Percentiles rank a stretch among this genome's conserved stretches.
phyloP scores from a whole-genome alignment of 164 flowering plant genomes.

The Vitis riparia region DNA sequence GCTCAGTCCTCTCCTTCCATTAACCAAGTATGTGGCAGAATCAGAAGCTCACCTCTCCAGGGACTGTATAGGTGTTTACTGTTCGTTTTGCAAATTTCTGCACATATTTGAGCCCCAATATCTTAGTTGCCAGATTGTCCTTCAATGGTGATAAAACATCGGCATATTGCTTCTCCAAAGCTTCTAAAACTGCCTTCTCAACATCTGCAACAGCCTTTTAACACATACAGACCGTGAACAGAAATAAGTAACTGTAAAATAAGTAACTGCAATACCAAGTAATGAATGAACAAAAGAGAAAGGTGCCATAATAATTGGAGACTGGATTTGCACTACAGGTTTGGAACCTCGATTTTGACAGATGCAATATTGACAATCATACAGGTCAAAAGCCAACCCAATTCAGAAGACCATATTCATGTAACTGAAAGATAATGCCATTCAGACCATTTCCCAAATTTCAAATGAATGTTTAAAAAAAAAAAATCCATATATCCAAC shows the following conservation, averaged over 20 bases:
- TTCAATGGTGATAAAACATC: constrained; percentile 89
- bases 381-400: too few species aligned
- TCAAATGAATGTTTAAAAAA: too few species aligned
- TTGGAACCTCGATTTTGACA: too few species aligned
- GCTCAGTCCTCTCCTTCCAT: too few species aligned
- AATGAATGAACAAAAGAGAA: too few species aligned
- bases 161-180: constrained; percentile 85
- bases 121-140: constrained; percentile 72
- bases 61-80: constrained; percentile 49
- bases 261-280: neutral
- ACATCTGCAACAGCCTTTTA: constrained; percentile 85
- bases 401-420: too few species aligned
- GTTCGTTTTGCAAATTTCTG: constrained; percentile 84
- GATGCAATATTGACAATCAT: too few species aligned
- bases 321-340: too few species aligned
- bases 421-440: too few species aligned
- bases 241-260: neutral
- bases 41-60: constrained; percentile 64
- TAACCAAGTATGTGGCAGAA: neutral
- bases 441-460: too few species aligned
- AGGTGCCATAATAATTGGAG: too few species aligned
- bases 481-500: too few species aligned
- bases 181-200: constrained; percentile 87
- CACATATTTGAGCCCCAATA: constrained; percentile 83
- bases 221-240: constrained; percentile 1